Percentiles rank a stretch among this genome's conserved stretches.
These are phyloP conservation scores for Corymbia maculata DNA, from an alignment of 345 rosid genomes.

Conservation along the genomic window DNA sequence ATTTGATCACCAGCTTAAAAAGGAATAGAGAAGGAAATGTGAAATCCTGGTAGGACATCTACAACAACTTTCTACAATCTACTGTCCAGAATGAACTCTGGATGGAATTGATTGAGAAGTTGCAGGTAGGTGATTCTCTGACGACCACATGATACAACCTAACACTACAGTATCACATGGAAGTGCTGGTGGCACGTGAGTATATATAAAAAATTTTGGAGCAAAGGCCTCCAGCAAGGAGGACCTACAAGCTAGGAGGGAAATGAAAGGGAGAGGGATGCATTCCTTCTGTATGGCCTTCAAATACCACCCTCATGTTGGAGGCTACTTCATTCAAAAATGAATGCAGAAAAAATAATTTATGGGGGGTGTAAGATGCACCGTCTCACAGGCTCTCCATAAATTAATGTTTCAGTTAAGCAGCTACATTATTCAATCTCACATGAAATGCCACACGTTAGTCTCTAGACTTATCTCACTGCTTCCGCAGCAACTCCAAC, in stretches of 20 bases:
- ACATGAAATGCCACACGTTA: neutral
- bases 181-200: neutral
- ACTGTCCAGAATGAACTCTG: neutral
- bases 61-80: neutral
- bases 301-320: neutral
- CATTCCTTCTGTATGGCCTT: neutral
- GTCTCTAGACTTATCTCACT: neutral
- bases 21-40: neutral
- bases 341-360: neutral
- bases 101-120: neutral
- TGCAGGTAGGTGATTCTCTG: neutral
- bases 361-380: neutral
- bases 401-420: neutral
- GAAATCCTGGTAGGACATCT: neutral
- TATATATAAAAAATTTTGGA: neutral
- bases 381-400: neutral
- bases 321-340: neutral
- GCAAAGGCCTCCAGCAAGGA: neutral
- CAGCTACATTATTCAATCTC: neutral
- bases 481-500: neutral
- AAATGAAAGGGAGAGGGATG: neutral
- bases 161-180: neutral
- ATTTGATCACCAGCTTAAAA: neutral
- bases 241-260: neutral
- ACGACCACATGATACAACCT: neutral